These are phyloP conservation scores for Cardiospermum halicacabum DNA, from an alignment of 345 rosid genomes.

Conservation along the genomic window DNA sequence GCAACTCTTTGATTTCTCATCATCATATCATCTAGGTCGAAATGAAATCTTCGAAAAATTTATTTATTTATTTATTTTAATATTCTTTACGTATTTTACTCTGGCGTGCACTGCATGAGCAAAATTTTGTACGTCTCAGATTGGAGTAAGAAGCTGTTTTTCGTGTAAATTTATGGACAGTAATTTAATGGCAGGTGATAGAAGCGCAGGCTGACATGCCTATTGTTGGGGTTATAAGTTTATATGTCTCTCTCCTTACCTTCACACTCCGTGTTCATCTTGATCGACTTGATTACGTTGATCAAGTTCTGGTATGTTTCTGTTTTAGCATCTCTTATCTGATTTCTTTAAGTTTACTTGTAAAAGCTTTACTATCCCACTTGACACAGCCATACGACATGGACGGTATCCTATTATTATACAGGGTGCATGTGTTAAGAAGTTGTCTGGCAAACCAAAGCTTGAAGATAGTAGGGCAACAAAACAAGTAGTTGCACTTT, in stretches of 20 bases:
- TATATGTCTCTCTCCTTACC: constrained; percentile 81
- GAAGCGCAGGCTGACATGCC: constrained; percentile 91
- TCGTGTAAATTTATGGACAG: background rate
- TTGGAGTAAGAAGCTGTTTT: constrained; percentile 2
- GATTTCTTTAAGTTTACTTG: background rate
- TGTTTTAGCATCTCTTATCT: constrained; percentile 10
- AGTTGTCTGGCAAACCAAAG: constrained; percentile 60
- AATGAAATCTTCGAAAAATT: background rate
- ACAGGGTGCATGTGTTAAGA: constrained; percentile 82
- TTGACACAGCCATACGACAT: background rate
- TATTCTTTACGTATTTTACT: background rate
- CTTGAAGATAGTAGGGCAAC: constrained; percentile 70
- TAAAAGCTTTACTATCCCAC: constrained; percentile 8
- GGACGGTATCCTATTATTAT: background rate
- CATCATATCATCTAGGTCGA: background rate
- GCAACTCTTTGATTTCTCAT: background rate
- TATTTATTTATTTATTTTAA: background rate
- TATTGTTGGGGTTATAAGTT: constrained; percentile 68
- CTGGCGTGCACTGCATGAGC: background rate
- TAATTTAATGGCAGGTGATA: constrained; percentile 51
- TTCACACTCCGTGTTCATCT: constrained; percentile 90
- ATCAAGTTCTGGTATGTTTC: constrained; percentile 81
- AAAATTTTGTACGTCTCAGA: background rate
- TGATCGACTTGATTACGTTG: constrained; percentile 89
- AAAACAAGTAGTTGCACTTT: constrained; percentile 87